Evolutionary conservation across 352 stramenopile species (phyloP).

Genomic region (Phytophthora macrochlamydospora): DNA sequence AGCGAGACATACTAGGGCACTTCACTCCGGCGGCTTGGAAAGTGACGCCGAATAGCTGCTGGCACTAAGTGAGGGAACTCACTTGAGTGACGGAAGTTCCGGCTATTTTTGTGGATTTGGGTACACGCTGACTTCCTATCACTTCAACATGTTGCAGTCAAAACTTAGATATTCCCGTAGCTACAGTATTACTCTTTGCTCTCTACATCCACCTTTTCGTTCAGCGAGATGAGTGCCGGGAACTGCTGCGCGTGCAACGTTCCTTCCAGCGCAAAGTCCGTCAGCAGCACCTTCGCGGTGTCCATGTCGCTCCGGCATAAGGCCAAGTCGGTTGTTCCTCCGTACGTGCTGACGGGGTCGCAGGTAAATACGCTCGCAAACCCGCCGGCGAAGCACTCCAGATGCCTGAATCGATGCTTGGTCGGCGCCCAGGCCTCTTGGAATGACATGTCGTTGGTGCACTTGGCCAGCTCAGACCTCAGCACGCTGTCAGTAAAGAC

Average conservation of each 20-base stretch:
- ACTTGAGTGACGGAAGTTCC: neutral
- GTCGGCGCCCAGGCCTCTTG: constrained; percentile 45
- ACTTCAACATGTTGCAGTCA: constrained; percentile 6
- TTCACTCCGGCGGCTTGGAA: constrained; percentile 3
- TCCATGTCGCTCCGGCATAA: constrained; percentile 29
- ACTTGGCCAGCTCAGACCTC: constrained; percentile 23
- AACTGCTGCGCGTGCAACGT: constrained; percentile 58
- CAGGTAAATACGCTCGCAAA: constrained; percentile 55
- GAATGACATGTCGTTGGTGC: constrained; percentile 40
- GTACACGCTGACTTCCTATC: neutral
- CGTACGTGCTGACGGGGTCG: constrained; percentile 8
- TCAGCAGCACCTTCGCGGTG: constrained; percentile 25
- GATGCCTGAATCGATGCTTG: constrained; percentile 41
- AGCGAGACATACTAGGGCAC: constrained; percentile 66
- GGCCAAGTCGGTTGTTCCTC: constrained; percentile 24
- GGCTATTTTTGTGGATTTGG: neutral
- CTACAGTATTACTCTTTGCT: neutral
- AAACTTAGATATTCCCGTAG: neutral
- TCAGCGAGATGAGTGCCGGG: constrained; percentile 26
- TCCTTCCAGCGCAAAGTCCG: constrained; percentile 46
- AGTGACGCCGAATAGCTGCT: neutral
- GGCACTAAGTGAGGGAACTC: too few species aligned
- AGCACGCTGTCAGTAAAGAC: constrained; percentile 26
- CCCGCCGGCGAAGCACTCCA: constrained; percentile 64
- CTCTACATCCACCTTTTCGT: constrained; percentile 18